phyloP scores from a whole-genome alignment of 192 early-diverging fungal genomes.

The Coemansia sp. region DNA sequence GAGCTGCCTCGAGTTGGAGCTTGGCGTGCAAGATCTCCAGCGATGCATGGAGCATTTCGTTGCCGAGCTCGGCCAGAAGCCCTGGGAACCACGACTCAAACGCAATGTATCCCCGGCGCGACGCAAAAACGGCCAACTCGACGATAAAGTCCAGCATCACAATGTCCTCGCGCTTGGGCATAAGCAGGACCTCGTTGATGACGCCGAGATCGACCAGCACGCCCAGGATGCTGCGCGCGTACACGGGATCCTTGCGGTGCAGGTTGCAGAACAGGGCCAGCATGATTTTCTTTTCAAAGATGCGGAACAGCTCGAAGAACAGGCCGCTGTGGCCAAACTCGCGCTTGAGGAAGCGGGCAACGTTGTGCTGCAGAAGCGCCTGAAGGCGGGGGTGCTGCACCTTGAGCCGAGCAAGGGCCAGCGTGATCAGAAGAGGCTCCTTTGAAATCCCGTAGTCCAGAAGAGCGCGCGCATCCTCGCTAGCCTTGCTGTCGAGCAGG shows the following conservation, averaged over 20 bases:
- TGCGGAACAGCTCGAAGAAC: conserved; percentile 55
- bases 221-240: conserved; percentile 37
- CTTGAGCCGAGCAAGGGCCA: conserved; percentile 51
- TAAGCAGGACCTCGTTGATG: conserved; percentile 41
- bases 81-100: conserved; percentile 54
- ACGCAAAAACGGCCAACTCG: conserved; percentile 52
- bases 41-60: conserved; percentile 48
- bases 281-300: conserved; percentile 50
- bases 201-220: conserved; percentile 45
- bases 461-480: conserved; percentile 44
- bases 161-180: conserved; percentile 52
- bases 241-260: conserved; percentile 45
- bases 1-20: conserved; percentile 47
- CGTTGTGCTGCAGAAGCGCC: conserved; percentile 49
- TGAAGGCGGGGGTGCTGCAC: conserved; percentile 54
- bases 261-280: conserved; percentile 51
- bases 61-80: conserved; percentile 44
- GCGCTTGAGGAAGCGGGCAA: conserved; percentile 47
- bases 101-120: conserved; percentile 47
- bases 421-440: conserved; percentile 50
- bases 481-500: conserved; percentile 43
- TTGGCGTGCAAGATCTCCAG: conserved; percentile 53
- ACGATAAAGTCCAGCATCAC: conserved; percentile 54
- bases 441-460: conserved; percentile 39
- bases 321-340: conserved; percentile 33